Evolutionary conservation across 1,284 basidiomycete genomes (phyloP).

Genomic region (Inonotus obliquus): DNA sequence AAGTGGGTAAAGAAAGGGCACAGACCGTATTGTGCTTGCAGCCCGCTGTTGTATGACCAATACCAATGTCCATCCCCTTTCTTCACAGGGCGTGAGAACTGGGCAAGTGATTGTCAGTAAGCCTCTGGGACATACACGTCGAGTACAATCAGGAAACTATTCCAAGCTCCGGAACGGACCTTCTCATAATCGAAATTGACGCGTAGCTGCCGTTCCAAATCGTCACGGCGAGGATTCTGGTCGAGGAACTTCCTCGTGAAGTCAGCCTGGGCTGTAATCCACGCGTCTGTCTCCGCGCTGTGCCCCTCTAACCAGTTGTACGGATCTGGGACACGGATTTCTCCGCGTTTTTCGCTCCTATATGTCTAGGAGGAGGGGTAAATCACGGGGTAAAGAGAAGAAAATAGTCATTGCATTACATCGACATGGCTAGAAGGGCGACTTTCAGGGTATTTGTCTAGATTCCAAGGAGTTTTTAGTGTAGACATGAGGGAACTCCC

Average conservation of each 20-base stretch:
- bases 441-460: conserved; percentile 54
- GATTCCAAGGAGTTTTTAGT: conserved; percentile 34
- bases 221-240: conserved; percentile 51
- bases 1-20: conserved; percentile 8
- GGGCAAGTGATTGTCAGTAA: neutral
- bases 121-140: neutral
- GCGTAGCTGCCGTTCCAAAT: conserved; percentile 56
- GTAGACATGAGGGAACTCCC: conserved; percentile 22
- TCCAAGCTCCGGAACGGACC: conserved; percentile 34
- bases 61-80: conserved; percentile 71
- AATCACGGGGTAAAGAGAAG: neutral
- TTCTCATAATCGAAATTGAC: conserved; percentile 67
- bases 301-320: conserved; percentile 70
- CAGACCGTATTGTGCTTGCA: conserved; percentile 60
- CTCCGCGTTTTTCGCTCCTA: conserved; percentile 54
- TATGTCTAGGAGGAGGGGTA: conserved; percentile 34
- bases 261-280: conserved; percentile 58
- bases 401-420: conserved; percentile 18
- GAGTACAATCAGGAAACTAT: neutral
- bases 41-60: conserved; percentile 70
- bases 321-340: conserved; percentile 63
- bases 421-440: conserved; percentile 64
- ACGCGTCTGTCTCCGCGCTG: conserved; percentile 56
- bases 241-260: conserved; percentile 59
- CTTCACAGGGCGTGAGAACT: conserved; percentile 60